A percentile compares a stretch with the other conserved stretches of the same genome.
Conservation (phyloP, 2,329 filamentous ascomycete species). For the Aureobasidium melanogenum region DNA sequence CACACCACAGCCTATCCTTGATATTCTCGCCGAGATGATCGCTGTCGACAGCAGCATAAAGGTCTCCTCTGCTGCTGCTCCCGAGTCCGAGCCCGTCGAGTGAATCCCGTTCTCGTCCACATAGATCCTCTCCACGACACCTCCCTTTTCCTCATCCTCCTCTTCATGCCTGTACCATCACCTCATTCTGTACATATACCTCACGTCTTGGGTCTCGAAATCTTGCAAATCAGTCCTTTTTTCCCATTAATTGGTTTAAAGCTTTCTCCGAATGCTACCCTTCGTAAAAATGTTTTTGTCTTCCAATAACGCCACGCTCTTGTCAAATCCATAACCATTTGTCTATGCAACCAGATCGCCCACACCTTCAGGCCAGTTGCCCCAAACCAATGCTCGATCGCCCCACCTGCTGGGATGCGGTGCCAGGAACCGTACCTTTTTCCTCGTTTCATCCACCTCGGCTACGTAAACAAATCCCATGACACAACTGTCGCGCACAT, state of each 20-base stretch:
- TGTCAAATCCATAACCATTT: background rate
- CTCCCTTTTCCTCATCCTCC: background rate
- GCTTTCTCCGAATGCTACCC: background rate
- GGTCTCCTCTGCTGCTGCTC: slow-evolving; percentile 20
- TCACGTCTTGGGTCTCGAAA: slow-evolving; percentile 1
- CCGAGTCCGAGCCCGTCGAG: slow-evolving; percentile 23
- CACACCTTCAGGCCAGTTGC: slow-evolving; percentile 76
- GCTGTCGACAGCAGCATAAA: slow-evolving; percentile 65
- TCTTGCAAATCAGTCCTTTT: slow-evolving; percentile 3
- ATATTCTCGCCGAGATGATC: slow-evolving; percentile 97
- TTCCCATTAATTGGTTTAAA: background rate
- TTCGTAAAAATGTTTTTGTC: background rate
- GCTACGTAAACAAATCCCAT: slow-evolving; percentile 91
- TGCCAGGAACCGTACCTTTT: slow-evolving; percentile 70
- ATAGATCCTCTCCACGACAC: background rate
- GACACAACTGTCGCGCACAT: slow-evolving; percentile 70
- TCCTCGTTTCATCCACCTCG: slow-evolving; percentile 78
- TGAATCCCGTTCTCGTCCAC: slow-evolving; percentile 13
- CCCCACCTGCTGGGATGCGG: slow-evolving; percentile 77
- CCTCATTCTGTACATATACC: slow-evolving; percentile 13
- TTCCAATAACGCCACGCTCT: slow-evolving; percentile 3
- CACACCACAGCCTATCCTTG: slow-evolving; percentile 64
- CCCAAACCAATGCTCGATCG: slow-evolving; percentile 71
- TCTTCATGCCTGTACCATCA: slow-evolving; percentile 12
- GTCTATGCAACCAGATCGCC: slow-evolving; percentile 61